Evolutionary conservation across 345 rosid species (phyloP).

Genomic region (Pistacia integerrima): DNA sequence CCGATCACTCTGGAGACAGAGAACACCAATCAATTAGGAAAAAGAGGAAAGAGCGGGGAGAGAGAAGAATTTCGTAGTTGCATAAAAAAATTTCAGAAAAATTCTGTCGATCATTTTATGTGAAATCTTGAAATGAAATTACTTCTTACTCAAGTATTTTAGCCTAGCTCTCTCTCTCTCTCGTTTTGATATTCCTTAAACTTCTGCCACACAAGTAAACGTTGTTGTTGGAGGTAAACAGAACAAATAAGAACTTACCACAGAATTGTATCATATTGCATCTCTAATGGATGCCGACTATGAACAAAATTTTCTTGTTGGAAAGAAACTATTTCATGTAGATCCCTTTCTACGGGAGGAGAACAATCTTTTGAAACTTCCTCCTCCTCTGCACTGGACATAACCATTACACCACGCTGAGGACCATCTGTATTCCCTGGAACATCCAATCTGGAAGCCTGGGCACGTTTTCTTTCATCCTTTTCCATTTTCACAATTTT

Average conservation of each 20-base stretch:
- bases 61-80: background rate
- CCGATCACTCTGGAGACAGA: background rate
- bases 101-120: background rate
- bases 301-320: slow-evolving; percentile 73
- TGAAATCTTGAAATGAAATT: background rate
- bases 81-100: background rate
- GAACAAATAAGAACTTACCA: slow-evolving; percentile 51
- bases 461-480: slow-evolving; percentile 30
- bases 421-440: slow-evolving; percentile 30
- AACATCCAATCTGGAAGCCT: slow-evolving; percentile 28
- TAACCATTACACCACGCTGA: slow-evolving; percentile 20
- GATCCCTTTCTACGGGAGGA: slow-evolving; percentile 37
- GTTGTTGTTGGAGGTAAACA: slow-evolving; percentile 1
- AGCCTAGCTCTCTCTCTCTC: background rate
- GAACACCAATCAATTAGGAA: background rate
- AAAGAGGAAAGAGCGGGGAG: background rate
- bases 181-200: background rate
- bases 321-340: slow-evolving; percentile 66
- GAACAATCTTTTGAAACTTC: slow-evolving; percentile 18
- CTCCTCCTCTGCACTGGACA: slow-evolving; percentile 29
- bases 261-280: slow-evolving; percentile 74
- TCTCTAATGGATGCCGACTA: slow-evolving; percentile 35
- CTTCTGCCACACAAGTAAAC: background rate
- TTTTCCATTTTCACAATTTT: slow-evolving; percentile 45
- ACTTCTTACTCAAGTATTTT: background rate